phyloP scores from a whole-genome alignment of 139 green algal species.

The Chlamydomonas schloesseri region DNA sequence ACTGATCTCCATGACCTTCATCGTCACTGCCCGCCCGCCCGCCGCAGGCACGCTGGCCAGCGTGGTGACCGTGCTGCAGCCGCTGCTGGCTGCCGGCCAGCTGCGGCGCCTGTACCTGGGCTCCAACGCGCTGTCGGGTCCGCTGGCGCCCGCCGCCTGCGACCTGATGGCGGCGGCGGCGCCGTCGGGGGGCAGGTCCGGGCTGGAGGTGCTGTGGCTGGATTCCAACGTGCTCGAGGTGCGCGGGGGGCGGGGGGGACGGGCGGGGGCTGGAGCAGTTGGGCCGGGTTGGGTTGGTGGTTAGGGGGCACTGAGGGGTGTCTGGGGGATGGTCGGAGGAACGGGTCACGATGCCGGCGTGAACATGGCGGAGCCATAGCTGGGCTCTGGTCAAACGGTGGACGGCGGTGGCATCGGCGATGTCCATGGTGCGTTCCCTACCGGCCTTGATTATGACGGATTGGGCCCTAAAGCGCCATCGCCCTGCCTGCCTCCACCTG shows the following conservation, averaged over 20 bases:
- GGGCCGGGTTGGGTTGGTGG: not conserved
- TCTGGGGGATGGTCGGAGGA: no score
- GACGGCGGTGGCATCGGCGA: no score
- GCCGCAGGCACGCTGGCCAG: constrained; percentile 3
- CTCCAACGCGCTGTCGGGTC: constrained; percentile 15
- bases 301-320: not conserved
- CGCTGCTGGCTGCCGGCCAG: not conserved
- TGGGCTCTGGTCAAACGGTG: no score
- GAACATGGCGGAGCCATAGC: no score
- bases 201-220: constrained; percentile 35
- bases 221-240: constrained; percentile 23
- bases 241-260: not conserved
- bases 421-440: no score
- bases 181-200: not conserved
- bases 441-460: no score
- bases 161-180: not conserved
- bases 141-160: constrained; percentile 18
- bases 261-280: not conserved
- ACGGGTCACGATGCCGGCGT: no score
- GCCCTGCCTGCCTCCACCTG: no score
- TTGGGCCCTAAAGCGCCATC: no score
- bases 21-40: no score
- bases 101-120: constrained; percentile 27
- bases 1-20: no score
- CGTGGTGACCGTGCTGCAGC: not conserved